Evolutionary conservation across 805 yeast species (phyloP).

Genomic region (Starmerella apicola): DNA sequence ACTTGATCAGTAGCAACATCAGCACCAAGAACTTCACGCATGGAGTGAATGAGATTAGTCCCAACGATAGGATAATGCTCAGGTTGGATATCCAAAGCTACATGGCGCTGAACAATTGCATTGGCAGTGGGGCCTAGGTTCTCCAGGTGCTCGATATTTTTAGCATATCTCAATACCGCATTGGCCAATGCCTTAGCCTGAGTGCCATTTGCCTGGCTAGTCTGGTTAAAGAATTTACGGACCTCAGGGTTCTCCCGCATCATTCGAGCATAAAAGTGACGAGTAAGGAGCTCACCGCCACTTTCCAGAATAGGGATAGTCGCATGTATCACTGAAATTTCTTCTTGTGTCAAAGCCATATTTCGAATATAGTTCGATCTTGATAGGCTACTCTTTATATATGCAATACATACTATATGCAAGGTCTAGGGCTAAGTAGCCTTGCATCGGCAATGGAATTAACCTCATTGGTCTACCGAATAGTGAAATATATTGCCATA

Average conservation of each 20-base stretch:
- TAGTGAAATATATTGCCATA: no score
- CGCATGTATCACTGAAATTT: constrained; percentile 18
- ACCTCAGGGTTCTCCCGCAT: constrained; percentile 41
- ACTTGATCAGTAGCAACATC: constrained; percentile 48
- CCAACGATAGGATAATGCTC: constrained; percentile 63
- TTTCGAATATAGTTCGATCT: no score
- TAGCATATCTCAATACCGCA: constrained; percentile 49
- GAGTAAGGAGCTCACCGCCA: constrained; percentile 44
- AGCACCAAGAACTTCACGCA: constrained; percentile 41
- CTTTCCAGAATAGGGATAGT: constrained; percentile 43
- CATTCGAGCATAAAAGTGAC: constrained; percentile 45
- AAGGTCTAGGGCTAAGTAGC: no score
- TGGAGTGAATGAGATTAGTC: constrained; percentile 39
- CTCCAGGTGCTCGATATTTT: constrained; percentile 46
- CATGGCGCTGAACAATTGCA: constrained; percentile 53
- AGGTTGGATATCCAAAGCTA: constrained; percentile 47
- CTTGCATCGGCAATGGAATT: no score
- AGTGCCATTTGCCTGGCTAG: constrained; percentile 40
- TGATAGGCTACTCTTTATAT: no score
- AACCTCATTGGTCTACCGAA: no score
- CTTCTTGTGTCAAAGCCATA: constrained; percentile 1
- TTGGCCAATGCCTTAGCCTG: constrained; percentile 58
- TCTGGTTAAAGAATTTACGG: constrained; percentile 45
- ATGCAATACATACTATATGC: no score
- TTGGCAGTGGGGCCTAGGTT: constrained; percentile 43